Evolutionary conservation across 2,329 filamentous ascomycete genomes (phyloP), one percentile per base, ranked within the genome.

Genomic region (Leptographium galeiforme): DNA sequence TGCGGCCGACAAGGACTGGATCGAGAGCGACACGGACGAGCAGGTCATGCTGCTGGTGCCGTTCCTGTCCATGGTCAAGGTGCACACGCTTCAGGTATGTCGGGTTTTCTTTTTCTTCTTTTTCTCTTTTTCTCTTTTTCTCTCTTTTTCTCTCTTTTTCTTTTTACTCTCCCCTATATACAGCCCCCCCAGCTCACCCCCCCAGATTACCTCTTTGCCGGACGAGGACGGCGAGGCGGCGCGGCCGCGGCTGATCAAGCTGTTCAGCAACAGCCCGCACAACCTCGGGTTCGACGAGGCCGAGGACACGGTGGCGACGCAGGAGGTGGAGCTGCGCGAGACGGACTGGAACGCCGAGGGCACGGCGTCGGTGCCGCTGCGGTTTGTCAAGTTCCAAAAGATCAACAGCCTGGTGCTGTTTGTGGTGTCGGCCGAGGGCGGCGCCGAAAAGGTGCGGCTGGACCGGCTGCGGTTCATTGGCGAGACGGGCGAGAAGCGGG

Each of bases 301-400:
- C 40, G 91, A 96, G 56, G 88, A 91, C 63, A 84, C 87, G 52
- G 77, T 84, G 49, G 78, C 87, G 1, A 90, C 87, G 16, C 93
- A 98, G 69, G 77, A 76, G 51, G 81, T 96, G 56, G 84, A 84
- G 62, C 75, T 98, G 45, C 74, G 77, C 57, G 73, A 82, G 47
- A 75, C 78, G 51, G 88, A 95, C 63, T 98, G 93, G 91, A 87
- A 89, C 67, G 73, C 76, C 46, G 81, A 87, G 14, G 85, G 82
- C 51, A 91, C 87, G 10, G 85, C 81, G 14, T 86, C 76, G 61
- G 71, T 91, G 52, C 70, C 77, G 46, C 71, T 97, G 62, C 86
- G 90, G 14, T 96, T 91, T 64, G 93, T 98, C 70, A 96, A 96
- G 72, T 98, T 97, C 74, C 93, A 97, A 71, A 94, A 89, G 64